Base-by-base conservation (phyloP, 257 asterid genomes). In the Fraxinus cuspidata region DNA sequence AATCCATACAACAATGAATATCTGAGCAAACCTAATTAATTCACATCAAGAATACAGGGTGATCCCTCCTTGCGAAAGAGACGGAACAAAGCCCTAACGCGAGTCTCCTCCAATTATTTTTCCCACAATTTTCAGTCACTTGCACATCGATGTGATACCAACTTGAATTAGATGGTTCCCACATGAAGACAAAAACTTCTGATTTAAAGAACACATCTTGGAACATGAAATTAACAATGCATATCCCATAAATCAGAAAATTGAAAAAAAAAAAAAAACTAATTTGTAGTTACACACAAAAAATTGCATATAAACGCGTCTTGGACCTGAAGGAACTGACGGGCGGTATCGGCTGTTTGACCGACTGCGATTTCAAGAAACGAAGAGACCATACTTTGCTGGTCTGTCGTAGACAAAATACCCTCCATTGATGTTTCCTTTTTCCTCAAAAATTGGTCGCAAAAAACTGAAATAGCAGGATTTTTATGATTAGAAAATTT, bases 361-460 rank as follows among this genome's bases (percentile, higher is more conserved):
- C 97, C 98, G 40, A 82, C 96, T 79, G 98, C 97, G 78, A 94
- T 90, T 83, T 94, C 98, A 29, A 92, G 90, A 75, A 94, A 94
- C 28, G 90, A 89, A 38, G 92, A 72, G 23, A 94, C 88, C 88
- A 94, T 70, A 35, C 16, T 84, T 86, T 90, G 94, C 89, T 92
- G 91, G 40, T 92, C 94, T 25, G 85, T 47, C 71, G 86, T 84
- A 75, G 92, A 88, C 63, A 56, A 56, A 65, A 77, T 77, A 27
- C 80, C 88, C 74, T 92, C 98, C 96, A 93, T 92, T 7, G 69
- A 23, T 2, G 31, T 18, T 15, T 37, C 25, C 76, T 28, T 13
- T 67, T 25, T 68, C 34, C 56, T 34, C 78, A 13, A n/a, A 63
- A 63, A 9, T 25, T 25, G 8, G 31, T 23, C 34, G 69, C 69